Percentiles rank a stretch among this genome's conserved stretches.
Evolutionary conservation across 495 filamentous ascomycete genomes (phyloP).

Genomic region (Hyaloscypha bicolor): DNA sequence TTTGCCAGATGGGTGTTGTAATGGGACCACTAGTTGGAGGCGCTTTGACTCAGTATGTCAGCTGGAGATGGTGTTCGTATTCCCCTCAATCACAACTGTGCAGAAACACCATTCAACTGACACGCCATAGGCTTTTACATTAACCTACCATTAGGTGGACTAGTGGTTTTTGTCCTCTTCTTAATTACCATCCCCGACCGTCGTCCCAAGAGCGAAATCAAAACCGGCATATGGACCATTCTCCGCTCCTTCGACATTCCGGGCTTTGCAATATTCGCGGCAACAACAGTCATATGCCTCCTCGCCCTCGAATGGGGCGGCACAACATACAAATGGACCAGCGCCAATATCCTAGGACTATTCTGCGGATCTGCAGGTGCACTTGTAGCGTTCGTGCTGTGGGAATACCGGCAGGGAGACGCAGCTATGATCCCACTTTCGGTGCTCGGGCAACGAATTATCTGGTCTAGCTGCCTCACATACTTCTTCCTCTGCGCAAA

Average conservation of each 20-base stretch:
- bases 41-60: not conserved
- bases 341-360: constrained; percentile 39
- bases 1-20: constrained; percentile 48
- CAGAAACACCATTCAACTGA: not conserved
- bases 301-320: constrained; percentile 53
- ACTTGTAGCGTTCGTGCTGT: constrained; percentile 43
- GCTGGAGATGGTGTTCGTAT: constrained; percentile 3
- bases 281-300: constrained; percentile 42
- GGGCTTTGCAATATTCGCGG: constrained; percentile 45
- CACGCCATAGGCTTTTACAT: constrained; percentile 56
- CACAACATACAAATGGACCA: constrained; percentile 43
- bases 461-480: constrained; percentile 40
- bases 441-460: constrained; percentile 28
- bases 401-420: constrained; percentile 47
- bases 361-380: constrained; percentile 49
- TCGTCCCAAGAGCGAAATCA: not conserved
- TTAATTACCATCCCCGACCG: constrained; percentile 52
- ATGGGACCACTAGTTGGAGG: constrained; percentile 56
- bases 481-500: constrained; percentile 29
- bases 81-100: not conserved
- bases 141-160: constrained; percentile 60
- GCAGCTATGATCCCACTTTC: constrained; percentile 51
- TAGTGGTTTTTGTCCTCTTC: constrained; percentile 48
- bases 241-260: constrained; percentile 51
- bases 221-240: not conserved